These are phyloP conservation scores for Tagetes patula DNA, from an alignment of 129 eudicot species.

Conservation along the genomic window DNA sequence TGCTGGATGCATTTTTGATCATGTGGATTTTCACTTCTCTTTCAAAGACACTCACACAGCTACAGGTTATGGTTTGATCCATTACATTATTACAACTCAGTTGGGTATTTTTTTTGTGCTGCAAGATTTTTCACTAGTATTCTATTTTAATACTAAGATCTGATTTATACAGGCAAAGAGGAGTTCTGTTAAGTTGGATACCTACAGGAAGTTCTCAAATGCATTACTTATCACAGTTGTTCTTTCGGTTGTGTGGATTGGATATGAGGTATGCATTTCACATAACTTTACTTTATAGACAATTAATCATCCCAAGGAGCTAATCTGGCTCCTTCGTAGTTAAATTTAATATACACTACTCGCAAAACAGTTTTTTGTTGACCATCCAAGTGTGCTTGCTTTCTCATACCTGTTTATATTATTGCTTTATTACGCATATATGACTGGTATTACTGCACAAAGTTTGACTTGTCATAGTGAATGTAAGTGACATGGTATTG, in stretches of 20 bases:
- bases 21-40: conserved; percentile 98
- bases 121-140: conserved; percentile 11
- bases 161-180: conserved; percentile 66
- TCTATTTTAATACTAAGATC: conserved; percentile 29
- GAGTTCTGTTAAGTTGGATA: conserved; percentile 91
- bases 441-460: not conserved
- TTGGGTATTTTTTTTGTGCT: conserved; percentile 6
- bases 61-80: conserved; percentile 58
- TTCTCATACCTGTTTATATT: conserved; percentile 12
- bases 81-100: not conserved
- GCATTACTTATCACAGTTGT: conserved; percentile 76
- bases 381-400: not conserved
- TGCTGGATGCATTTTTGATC: conserved; percentile 86
- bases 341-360: conserved; percentile 7
- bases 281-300: conserved; percentile 5
- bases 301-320: conserved; percentile 10
- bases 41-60: conserved; percentile 91
- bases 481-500: not conserved
- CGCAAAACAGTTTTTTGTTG: not conserved
- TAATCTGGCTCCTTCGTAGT: conserved; percentile 7
- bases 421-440: conserved; percentile 1
- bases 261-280: conserved; percentile 73
- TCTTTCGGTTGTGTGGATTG: conserved; percentile 91
- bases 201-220: conserved; percentile 93
- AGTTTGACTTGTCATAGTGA: conserved; percentile 13